Base-by-base conservation (phyloP, 495 filamentous ascomycete species). In the Aspergillus sclerotiicarbonarius region DNA sequence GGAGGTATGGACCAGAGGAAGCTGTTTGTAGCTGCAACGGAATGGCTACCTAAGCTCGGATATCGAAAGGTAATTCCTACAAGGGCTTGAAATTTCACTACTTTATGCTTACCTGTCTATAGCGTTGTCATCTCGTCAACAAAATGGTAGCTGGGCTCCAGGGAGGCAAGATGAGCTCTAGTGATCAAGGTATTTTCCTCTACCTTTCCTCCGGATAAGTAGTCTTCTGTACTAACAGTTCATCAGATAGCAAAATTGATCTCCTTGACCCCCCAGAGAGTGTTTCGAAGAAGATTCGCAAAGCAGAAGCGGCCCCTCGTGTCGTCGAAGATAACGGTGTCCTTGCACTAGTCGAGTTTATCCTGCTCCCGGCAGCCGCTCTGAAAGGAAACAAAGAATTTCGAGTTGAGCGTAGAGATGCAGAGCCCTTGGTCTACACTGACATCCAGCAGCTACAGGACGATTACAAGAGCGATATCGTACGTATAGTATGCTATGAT, bases 71-170 rank as follows among this genome's bases (percentile, higher is more conserved):
- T 70, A 64, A 39, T 54, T 37, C 9, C 21, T 16, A 33, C 21
- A 43, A n/a, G 44, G 0, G 41, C 50, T 51, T 13, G 8, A 35
- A 21, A 5, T 13, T 41, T 29, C 29, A 3, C 6, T 31, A 8
- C 30, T 1, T 20, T 4, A 45, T 12, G 4, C 25, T 33, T 18
- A 19, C 43, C 19, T 32, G n/a, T 18, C 13, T 20, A 8, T 44
- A 80, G 73, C 83, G 92, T 39, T 90, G 90, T 29, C 93, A 97
- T 74, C 64, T 96, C 47, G 89, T 97, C 80, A 96, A 90, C 63
- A 82, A 89, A 1, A 96, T 98, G 88, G 86, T 98, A 7, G 84
- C 90, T 0, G 93, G 94, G 15, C 72, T 98, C 3, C 80, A 76
- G 35, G 90, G 90, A 16, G 94, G 88, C 20, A 96, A 96, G 76